phyloP scores from a whole-genome alignment of 1,284 basidiomycete species.

The Cerrena zonata region DNA sequence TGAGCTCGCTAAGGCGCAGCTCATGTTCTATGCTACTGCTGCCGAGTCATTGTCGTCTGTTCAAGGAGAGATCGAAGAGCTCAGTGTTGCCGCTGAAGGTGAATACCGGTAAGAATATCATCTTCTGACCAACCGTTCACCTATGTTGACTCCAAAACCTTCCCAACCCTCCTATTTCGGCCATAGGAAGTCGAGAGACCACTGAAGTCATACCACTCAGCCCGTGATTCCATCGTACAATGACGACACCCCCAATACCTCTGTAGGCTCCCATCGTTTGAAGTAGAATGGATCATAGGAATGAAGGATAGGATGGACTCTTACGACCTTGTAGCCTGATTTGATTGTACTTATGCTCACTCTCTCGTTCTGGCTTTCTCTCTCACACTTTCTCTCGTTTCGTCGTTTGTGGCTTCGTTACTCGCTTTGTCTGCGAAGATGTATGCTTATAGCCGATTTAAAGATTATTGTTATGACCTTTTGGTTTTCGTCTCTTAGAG shows the following conservation, averaged over 20 bases:
- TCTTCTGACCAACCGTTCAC: slow-evolving; percentile 1
- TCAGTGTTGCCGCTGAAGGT: slow-evolving; percentile 83
- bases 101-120: slow-evolving; percentile 68
- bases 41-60: slow-evolving; percentile 79
- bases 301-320: neutral
- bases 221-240: neutral
- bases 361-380: no score
- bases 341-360: neutral
- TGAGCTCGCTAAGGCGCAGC: slow-evolving; percentile 85
- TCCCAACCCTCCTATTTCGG: neutral
- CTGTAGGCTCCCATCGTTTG: neutral
- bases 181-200: slow-evolving; percentile 73
- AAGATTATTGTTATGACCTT: neutral
- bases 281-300: neutral
- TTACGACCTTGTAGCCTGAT: neutral
- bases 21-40: slow-evolving; percentile 78
- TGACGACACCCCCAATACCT: neutral
- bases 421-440: neutral
- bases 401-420: neutral
- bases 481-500: no score
- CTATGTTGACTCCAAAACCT: neutral
- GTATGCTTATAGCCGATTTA: neutral
- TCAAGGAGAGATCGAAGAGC: slow-evolving; percentile 86
- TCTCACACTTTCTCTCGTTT: neutral
- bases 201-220: slow-evolving; percentile 44